Evolutionary conservation across 352 stramenopile species (phyloP).

Genomic region (Globisporangium abappressorium): DNA sequence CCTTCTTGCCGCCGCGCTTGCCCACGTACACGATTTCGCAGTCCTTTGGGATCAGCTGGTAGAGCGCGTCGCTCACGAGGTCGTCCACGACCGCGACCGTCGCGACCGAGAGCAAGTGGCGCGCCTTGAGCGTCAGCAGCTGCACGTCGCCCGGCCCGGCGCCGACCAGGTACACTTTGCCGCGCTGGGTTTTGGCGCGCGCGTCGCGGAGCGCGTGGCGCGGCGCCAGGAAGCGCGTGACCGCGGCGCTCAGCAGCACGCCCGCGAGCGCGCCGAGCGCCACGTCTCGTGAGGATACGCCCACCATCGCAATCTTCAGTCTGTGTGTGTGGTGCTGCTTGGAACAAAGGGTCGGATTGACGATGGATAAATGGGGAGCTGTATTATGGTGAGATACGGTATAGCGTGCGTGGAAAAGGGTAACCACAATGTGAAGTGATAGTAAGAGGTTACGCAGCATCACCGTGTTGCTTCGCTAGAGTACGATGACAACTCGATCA

Average conservation of each 20-base stretch:
- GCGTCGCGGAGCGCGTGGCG: constrained; percentile 22
- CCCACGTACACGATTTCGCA: constrained; percentile 66
- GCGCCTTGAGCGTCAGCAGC: constrained; percentile 57
- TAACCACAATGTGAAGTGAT: too few species aligned
- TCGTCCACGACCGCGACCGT: constrained; percentile 65
- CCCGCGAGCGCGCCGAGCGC: constrained; percentile 43
- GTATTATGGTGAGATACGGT: too few species aligned
- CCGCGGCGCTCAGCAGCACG: constrained; percentile 33
- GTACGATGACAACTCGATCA: too few species aligned
- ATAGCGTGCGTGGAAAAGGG: too few species aligned
- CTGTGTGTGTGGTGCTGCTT: not conserved
- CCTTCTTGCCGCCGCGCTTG: constrained; percentile 62
- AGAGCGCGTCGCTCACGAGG: constrained; percentile 56
- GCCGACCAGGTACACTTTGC: constrained; percentile 64
- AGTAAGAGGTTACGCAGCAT: too few species aligned
- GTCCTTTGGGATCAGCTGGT: constrained; percentile 47
- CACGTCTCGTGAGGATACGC: constrained; percentile 35
- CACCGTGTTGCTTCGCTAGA: too few species aligned
- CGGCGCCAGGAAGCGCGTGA: constrained; percentile 32
- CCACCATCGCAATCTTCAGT: not conserved
- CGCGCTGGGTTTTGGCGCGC: constrained; percentile 24
- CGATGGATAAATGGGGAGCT: too few species aligned
- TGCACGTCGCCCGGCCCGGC: constrained; percentile 53
- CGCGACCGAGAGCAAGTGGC: constrained; percentile 41
- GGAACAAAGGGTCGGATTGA: too few species aligned